Conservation (phyloP, 2,329 filamentous ascomycete genomes). For the Rosellinia necatrix region DNA sequence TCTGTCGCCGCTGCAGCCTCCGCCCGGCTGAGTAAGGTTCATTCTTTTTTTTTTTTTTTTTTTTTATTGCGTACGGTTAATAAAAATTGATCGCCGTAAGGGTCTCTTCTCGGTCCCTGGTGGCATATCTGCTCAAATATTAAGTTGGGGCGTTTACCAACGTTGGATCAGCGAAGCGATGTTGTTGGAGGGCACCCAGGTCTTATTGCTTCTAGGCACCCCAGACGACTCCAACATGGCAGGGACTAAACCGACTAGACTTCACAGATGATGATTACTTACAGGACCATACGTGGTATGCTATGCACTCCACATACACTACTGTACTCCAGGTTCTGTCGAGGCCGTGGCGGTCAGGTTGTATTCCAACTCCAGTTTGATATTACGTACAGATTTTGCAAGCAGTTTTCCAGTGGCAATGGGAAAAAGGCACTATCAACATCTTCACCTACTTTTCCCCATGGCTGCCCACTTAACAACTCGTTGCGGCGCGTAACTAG, state of each 20-base stretch:
- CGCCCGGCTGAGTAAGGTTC: neutral
- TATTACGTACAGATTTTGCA: conserved; percentile 25
- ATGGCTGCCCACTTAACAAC: conserved; percentile 8
- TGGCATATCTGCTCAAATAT: conserved; percentile 1
- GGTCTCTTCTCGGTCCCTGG: neutral
- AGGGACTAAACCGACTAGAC: neutral
- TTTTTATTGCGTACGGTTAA: conserved; percentile 12
- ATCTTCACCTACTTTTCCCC: neutral
- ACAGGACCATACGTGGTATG: neutral
- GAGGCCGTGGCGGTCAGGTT: conserved; percentile 9
- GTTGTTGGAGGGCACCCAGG: neutral
- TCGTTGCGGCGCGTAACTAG: conserved; percentile 14
- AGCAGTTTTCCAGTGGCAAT: neutral
- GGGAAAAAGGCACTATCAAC: neutral
- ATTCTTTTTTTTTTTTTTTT: too few species aligned
- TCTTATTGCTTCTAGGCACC: neutral
- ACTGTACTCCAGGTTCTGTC: conserved; percentile 24
- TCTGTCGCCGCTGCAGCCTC: neutral
- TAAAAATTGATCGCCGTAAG: conserved; percentile 10
- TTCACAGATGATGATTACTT: conserved; percentile 7
- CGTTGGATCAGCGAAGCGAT: neutral
- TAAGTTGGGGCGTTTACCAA: neutral
- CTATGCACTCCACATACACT: conserved; percentile 17
- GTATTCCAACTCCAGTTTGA: conserved; percentile 8
- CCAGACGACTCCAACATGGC: neutral